Evolutionary conservation across 2,329 filamentous ascomycete genomes (phyloP), one percentile per base, ranked within the genome.

Genomic region (Alternaria sp.): DNA sequence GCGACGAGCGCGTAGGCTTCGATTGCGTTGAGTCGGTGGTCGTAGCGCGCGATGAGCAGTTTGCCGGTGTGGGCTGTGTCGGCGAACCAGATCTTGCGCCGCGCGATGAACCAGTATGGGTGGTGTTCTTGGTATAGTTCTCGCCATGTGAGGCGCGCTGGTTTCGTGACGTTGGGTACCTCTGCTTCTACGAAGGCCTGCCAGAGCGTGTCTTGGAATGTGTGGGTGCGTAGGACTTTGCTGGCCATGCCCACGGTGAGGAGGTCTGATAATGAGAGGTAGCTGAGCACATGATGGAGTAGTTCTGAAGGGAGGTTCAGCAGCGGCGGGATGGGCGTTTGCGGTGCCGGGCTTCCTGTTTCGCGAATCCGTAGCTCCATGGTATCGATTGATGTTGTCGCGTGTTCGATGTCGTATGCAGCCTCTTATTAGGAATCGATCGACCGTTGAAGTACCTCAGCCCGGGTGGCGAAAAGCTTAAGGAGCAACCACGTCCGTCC

Each of bases 61-160:
- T 91, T 91, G 0, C 94, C 94, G 2, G 87, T 90, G 51, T 93
- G 85, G 28, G 89, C 86, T 3, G 84, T 86, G 78, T 97, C 93
- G 63, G 89, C 87, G 74, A 97, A 95, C 94, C 94, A 97, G 67
- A 97, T 84, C 79, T 92, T 94, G 75, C 92, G 85, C 55, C 87
- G 88, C 0, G 92, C 85, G 1, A 97, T 84, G 73, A 97, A 97
- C 94, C 94, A 97, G 71, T 90, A 88, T 0, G 91, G 90, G 67
- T 96, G 87, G 76, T 96, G 92, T 20, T 89, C 85, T 45, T 86
- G 82, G 77, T 92, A 97, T 3, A 97, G 86, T 25, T 91, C 86
- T 61, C 87, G 88, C 79, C 90, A 97, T 23, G 85, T 89, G 3
- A 81, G 89, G 7, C 90, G 89, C 7, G 84, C 85, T 66, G 58